Percentiles rank a stretch among this genome's conserved stretches.
phyloP scores from a whole-genome alignment of 169 alveolate species.

The Babesia ovis region DNA sequence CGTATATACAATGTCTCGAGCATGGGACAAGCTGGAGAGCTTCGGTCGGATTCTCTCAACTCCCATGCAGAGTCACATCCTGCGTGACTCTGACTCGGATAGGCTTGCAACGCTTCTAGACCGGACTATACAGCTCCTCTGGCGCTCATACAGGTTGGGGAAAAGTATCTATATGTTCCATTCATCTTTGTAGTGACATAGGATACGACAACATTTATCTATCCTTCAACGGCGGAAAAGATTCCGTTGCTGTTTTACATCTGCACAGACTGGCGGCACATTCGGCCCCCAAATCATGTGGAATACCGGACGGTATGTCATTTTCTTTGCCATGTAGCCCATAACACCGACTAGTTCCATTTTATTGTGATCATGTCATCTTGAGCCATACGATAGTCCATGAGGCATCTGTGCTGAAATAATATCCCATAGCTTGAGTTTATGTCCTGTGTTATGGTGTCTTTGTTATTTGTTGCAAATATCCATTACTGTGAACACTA shows the following conservation, averaged over 20 bases:
- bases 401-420: too few species aligned
- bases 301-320: constrained; percentile 2
- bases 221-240: constrained; percentile 82
- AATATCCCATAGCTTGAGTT: too few species aligned
- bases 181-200: constrained; percentile 20
- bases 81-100: constrained; percentile 3
- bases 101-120: constrained; percentile 14
- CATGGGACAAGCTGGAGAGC: constrained; percentile 16
- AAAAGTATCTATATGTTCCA: neutral
- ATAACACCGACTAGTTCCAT: too few species aligned
- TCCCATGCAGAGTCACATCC: constrained; percentile 23
- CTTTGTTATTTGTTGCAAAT: too few species aligned
- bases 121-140: constrained; percentile 8
- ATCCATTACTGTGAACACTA: too few species aligned
- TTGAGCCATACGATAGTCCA: too few species aligned
- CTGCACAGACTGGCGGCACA: constrained; percentile 70
- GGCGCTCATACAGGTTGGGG: constrained; percentile 28
- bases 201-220: constrained; percentile 71
- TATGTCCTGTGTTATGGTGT: too few species aligned
- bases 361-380: too few species aligned
- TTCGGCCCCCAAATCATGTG: constrained; percentile 18
- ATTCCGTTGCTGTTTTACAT: constrained; percentile 74
- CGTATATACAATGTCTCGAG: neutral
- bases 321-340: too few species aligned
- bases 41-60: constrained; percentile 14